These are phyloP conservation scores for Periconia macrospinosa DNA, from an alignment of 2,329 filamentous ascomycete species.

Conservation along the genomic window DNA sequence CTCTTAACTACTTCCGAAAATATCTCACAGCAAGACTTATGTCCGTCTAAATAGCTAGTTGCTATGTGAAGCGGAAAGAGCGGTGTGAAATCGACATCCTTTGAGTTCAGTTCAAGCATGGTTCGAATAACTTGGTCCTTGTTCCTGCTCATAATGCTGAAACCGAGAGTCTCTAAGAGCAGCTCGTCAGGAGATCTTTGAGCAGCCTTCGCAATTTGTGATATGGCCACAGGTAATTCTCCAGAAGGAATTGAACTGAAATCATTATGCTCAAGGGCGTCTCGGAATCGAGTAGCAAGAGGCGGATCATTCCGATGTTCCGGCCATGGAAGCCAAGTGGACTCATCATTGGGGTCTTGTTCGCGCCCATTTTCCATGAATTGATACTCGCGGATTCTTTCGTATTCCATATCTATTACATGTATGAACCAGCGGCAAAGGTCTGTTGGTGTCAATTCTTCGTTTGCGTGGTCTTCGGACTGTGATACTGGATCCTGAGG, in stretches of 20 bases:
- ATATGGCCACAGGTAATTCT: slow-evolving; percentile 13
- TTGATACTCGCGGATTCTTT: slow-evolving; percentile 1
- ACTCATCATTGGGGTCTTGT: slow-evolving; percentile 13
- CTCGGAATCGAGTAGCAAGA: slow-evolving; percentile 10
- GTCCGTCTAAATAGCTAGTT: too few species aligned
- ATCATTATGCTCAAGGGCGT: slow-evolving; percentile 17
- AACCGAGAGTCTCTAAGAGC: not conserved
- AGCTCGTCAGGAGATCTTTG: slow-evolving; percentile 17
- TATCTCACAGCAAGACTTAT: too few species aligned
- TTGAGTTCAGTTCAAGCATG: too few species aligned
- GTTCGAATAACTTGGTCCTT: too few species aligned
- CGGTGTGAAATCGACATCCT: too few species aligned
- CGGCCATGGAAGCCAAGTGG: slow-evolving; percentile 14
- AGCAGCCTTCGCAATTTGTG: slow-evolving; percentile 15
- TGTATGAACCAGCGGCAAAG: slow-evolving; percentile 20
- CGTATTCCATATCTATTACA: slow-evolving; percentile 3
- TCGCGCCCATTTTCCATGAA: not conserved
- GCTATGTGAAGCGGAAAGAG: too few species aligned
- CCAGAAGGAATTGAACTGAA: slow-evolving; percentile 25
- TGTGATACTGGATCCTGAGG: slow-evolving; percentile 1
- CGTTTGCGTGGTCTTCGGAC: not conserved
- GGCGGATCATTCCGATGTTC: not conserved
- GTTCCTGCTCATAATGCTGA: too few species aligned
- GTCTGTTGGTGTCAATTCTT: slow-evolving; percentile 5
- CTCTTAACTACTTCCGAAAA: too few species aligned